A percentile compares a stretch with the other conserved stretches of the same genome.
These are phyloP conservation scores for Paspalum notatum DNA, from an alignment of 176 grass and related monocot species.

Conservation along the genomic window DNA sequence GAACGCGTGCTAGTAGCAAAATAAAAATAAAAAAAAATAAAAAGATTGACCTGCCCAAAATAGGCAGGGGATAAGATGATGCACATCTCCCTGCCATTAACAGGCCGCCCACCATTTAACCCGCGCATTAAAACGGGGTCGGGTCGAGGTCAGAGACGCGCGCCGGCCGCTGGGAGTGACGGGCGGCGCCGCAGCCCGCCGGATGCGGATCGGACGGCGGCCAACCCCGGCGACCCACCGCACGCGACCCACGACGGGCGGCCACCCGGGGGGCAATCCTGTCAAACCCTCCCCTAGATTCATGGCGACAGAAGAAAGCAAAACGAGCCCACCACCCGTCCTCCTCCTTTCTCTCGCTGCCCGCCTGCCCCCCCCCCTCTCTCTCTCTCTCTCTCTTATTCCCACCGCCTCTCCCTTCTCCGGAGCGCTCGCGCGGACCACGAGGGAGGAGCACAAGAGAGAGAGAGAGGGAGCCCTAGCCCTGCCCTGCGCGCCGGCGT, in stretches of 20 bases:
- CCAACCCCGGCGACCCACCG: neutral
- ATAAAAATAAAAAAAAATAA: no score
- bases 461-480: slow-evolving; percentile 53
- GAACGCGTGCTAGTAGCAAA: neutral
- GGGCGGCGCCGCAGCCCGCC: no score
- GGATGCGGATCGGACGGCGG: slow-evolving; percentile 44
- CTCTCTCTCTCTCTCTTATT: slow-evolving; percentile 37
- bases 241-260: slow-evolving; percentile 38
- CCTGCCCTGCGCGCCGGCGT: slow-evolving; percentile 43
- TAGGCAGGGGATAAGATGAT: neutral
- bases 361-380: slow-evolving; percentile 5
- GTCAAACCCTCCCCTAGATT: slow-evolving; percentile 53
- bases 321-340: slow-evolving; percentile 32
- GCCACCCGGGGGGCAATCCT: slow-evolving; percentile 57
- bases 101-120: slow-evolving; percentile 16
- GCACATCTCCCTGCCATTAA: slow-evolving; percentile 2
- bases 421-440: slow-evolving; percentile 45
- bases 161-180: no score
- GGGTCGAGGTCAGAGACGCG: no score
- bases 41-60: slow-evolving; percentile 11
- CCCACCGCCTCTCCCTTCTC: slow-evolving; percentile 36
- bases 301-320: slow-evolving; percentile 45
- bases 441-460: slow-evolving; percentile 13
- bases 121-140: neutral
- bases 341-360: neutral